Evolutionary conservation across 228 moss, liverwort and hornwort genomes (phyloP).

Genomic region (Sphagnum fallax): DNA sequence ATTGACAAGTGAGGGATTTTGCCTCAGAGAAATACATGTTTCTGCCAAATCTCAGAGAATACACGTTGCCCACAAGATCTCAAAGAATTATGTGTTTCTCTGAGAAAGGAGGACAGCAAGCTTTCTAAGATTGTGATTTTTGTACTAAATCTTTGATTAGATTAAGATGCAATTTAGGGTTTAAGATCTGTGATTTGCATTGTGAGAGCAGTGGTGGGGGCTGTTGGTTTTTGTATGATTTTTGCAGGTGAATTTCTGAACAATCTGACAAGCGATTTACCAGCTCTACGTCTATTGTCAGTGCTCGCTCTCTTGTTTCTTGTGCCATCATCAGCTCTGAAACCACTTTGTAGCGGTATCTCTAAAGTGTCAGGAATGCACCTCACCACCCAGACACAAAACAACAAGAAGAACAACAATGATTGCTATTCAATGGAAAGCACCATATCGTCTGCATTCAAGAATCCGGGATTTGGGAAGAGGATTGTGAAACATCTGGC

Average conservation of each 20-base stretch:
- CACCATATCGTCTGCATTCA: conserved; percentile 40
- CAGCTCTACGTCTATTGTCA: conserved; percentile 73
- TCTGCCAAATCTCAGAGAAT: too few species aligned
- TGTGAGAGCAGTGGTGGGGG: too few species aligned
- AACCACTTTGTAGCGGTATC: conserved; percentile 21
- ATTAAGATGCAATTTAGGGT: too few species aligned
- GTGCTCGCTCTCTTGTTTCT: conserved; percentile 71
- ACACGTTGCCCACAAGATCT: too few species aligned
- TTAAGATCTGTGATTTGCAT: too few species aligned
- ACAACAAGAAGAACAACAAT: conserved; percentile 2
- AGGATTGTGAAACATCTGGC: conserved; percentile 62
- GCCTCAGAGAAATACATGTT: too few species aligned
- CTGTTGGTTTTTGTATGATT: neutral
- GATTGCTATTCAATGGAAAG: conserved; percentile 42
- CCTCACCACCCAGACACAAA: neutral
- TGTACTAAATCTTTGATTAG: neutral
- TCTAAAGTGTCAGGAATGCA: conserved; percentile 17
- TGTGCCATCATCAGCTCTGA: conserved; percentile 41
- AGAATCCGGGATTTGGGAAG: conserved; percentile 44
- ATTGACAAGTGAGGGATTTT: too few species aligned
- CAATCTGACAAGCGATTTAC: conserved; percentile 70
- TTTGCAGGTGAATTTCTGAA: conserved; percentile 52
- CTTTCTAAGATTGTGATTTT: neutral
- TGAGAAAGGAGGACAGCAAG: too few species aligned
- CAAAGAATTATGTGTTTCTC: too few species aligned